Conservation (phyloP, 495 filamentous ascomycete species). For the Aspergillus leporis region DNA sequence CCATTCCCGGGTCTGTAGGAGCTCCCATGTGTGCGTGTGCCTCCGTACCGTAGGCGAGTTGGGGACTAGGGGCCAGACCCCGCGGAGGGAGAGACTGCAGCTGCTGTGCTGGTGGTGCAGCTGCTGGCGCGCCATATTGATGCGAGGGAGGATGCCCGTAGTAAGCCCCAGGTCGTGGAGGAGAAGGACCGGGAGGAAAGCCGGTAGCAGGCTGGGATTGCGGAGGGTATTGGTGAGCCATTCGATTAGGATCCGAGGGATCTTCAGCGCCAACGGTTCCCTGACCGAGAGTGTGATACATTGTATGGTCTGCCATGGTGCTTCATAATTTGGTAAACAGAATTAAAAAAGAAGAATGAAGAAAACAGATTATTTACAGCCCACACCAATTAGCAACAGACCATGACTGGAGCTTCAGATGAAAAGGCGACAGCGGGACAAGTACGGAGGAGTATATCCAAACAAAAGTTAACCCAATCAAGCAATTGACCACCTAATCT, state of each 20-base stretch:
- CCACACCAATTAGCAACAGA: background rate
- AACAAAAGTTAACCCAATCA: conserved; percentile 16
- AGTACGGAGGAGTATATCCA: background rate
- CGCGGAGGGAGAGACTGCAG: conserved; percentile 20
- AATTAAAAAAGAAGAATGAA: conserved; percentile 7
- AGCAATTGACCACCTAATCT: conserved; percentile 41
- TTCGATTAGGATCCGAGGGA: conserved; percentile 61
- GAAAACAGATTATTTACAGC: background rate
- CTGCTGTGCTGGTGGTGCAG: conserved; percentile 18
- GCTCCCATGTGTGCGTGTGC: conserved; percentile 33
- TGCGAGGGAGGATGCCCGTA: conserved; percentile 41
- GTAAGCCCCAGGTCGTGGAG: conserved; percentile 59
- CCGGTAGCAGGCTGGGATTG: conserved; percentile 35
- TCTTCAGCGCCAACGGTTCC: conserved; percentile 56
- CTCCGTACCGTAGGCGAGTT: conserved; percentile 35
- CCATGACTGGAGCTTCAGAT: conserved; percentile 8
- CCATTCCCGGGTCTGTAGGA: conserved; percentile 46
- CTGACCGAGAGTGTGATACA: conserved; percentile 73
- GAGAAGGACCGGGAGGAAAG: conserved; percentile 49
- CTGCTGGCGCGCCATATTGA: conserved; percentile 47
- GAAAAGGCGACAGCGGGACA: conserved; percentile 6
- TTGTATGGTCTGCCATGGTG: conserved; percentile 71
- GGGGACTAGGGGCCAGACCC: conserved; percentile 25
- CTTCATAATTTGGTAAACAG: conserved; percentile 18
- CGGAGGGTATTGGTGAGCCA: conserved; percentile 58